Conservation (phyloP, 495 filamentous ascomycete genomes). For the Sphaerosporella brunnea region DNA sequence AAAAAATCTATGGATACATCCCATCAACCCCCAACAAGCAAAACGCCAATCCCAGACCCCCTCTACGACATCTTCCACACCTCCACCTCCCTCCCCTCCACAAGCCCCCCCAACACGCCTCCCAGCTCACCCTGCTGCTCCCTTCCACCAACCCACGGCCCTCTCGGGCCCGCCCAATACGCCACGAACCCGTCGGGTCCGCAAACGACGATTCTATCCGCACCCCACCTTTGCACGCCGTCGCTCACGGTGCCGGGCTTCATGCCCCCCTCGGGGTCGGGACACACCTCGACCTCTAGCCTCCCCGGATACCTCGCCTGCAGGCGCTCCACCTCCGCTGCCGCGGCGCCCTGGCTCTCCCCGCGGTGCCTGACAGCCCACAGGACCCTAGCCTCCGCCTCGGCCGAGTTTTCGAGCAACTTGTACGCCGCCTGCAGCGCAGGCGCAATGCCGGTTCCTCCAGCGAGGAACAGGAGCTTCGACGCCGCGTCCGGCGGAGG, state of each 20-base stretch:
- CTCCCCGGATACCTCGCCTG: constrained; percentile 12
- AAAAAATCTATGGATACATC: no score
- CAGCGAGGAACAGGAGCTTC: constrained; percentile 64
- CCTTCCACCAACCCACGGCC: constrained; percentile 45
- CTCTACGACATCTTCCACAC: constrained; percentile 30
- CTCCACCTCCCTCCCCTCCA: constrained; percentile 35
- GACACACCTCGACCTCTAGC: constrained; percentile 15
- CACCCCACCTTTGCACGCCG: constrained; percentile 8
- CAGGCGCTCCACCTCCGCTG: constrained; percentile 43
- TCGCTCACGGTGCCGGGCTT: constrained; percentile 13
- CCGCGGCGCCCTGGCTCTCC: constrained; percentile 30
- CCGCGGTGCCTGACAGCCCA: constrained; percentile 40
- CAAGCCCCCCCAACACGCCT: constrained; percentile 35
- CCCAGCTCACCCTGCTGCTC: constrained; percentile 47
- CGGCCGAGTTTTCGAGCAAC: constrained; percentile 29
- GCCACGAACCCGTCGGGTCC: constrained; percentile 81
- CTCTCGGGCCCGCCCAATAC: constrained; percentile 59
- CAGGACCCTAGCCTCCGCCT: constrained; percentile 37
- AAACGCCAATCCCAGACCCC: no score
- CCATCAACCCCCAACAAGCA: no score
- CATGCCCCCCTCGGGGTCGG: constrained; percentile 19
- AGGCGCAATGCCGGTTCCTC: constrained; percentile 84
- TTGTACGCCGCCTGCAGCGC: constrained; percentile 61
- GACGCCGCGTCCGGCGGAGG: constrained; percentile 31
- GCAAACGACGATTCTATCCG: constrained; percentile 49